Base-by-base conservation (phyloP, 116 monocot genomes). In the Cymodocea nodosa region DNA sequence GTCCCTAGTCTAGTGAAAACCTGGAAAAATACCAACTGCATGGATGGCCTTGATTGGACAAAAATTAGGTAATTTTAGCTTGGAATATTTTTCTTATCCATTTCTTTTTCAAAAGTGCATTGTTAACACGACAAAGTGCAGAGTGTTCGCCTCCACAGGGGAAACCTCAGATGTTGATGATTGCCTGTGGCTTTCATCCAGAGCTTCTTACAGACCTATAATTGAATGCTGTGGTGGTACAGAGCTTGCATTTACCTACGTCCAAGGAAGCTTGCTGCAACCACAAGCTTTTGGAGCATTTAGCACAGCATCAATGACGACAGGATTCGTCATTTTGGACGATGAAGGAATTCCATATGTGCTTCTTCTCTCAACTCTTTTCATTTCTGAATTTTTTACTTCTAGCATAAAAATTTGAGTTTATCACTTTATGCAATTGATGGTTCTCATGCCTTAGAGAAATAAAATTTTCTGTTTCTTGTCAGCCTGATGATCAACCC, bases 211-310 rank as follows among this genome's bases (percentile, higher is more conserved):
- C 69, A 79, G 68, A 59, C 94, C 94, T 14, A 75, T 94, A 55
- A 76, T 94, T 70, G 90, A 94, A 78, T 87, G 87, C 52, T 94
- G 94, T 68, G 90, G 94, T 51, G 94, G 94, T 15, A 87, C 94
- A 23, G 94, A 94, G 64, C 87, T 94, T 59, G 78, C 94, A 56
- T 84, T 84, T 6, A 79, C 90, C 56, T 94, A 94, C 56, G 68
- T 94, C 34, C 74, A 73, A 56, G 87, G 94, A 35, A 87, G 71
- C 63, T 52, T 73, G 67, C 62, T 94, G 71, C 94, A 83, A 64
- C 87, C 81, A 50, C 94, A 94, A 79, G 87, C 87, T 44, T 94
- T 94, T 74, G 94, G 85, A 67, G 74, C 94, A 66, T 94, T 94
- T 62, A 94, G 87, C 64, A 60, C 77, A 49, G 61, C 85, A 37